Percentiles rank a stretch among this genome's conserved stretches.
Evolutionary conservation across 768 basidiomycete species (phyloP).

Genomic region (Suillus alpinus): DNA sequence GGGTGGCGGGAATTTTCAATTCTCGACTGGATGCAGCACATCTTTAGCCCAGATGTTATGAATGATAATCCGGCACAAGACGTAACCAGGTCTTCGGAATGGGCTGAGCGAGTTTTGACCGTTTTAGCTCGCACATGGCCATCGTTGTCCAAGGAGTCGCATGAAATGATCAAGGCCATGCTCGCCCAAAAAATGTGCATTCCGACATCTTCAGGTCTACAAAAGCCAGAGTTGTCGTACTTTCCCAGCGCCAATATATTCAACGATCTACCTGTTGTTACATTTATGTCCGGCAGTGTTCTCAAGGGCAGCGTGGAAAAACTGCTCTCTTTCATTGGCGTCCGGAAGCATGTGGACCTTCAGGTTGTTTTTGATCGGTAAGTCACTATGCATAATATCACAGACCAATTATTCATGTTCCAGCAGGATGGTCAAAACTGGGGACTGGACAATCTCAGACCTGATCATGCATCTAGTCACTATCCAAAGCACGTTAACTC

Average conservation of each 20-base stretch:
- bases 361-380: conserved; percentile 91
- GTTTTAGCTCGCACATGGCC: conserved; percentile 73
- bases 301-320: conserved; percentile 75
- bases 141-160: conserved; percentile 47
- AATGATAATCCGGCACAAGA: conserved; percentile 51
- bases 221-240: conserved; percentile 69
- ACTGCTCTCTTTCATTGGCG: conserved; percentile 69
- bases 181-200: conserved; percentile 47
- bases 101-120: conserved; percentile 77
- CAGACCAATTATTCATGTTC: not conserved
- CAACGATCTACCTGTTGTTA: conserved; percentile 81
- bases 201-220: conserved; percentile 60
- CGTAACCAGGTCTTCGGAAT: conserved; percentile 59
- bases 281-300: conserved; percentile 56
- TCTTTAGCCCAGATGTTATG: conserved; percentile 47
- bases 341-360: conserved; percentile 88
- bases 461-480: conserved; percentile 86
- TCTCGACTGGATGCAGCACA: conserved; percentile 69
- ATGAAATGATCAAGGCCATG: conserved; percentile 39
- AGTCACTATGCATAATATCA: conserved; percentile 9
- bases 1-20: conserved; percentile 79
- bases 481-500: conserved; percentile 60
- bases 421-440: conserved; percentile 80
- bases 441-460: conserved; percentile 85
- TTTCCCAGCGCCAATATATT: conserved; percentile 87